Evolutionary conservation across 345 rosid species (phyloP).

Genomic region (Lumnitzera racemosa): DNA sequence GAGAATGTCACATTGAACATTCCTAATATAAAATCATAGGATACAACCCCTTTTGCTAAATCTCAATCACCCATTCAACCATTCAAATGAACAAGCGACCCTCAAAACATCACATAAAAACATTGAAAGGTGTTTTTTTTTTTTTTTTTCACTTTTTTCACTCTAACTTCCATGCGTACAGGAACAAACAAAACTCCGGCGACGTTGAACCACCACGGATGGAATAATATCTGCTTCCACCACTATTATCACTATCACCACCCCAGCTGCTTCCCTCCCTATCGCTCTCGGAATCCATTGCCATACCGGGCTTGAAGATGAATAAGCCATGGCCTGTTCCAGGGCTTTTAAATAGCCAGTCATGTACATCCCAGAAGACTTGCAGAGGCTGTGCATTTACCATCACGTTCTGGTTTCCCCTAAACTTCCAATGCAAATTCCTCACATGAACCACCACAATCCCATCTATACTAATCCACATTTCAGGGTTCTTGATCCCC

Average conservation of each 20-base stretch:
- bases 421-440: conserved; percentile 91
- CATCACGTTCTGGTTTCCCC: conserved; percentile 86
- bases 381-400: conserved; percentile 68
- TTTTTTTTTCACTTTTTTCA: conserved; percentile 19
- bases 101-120: too few species aligned
- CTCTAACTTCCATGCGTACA: conserved; percentile 87
- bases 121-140: conserved; percentile 8
- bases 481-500: conserved; percentile 64
- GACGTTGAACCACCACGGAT: conserved; percentile 26
- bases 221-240: conserved; percentile 55
- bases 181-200: conserved; percentile 71
- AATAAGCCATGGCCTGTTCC: conserved; percentile 71
- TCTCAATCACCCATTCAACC: too few species aligned
- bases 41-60: too few species aligned
- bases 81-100: too few species aligned
- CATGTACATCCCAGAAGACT: conserved; percentile 90
- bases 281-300: conserved; percentile 47
- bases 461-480: conserved; percentile 97
- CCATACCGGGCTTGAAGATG: conserved; percentile 65
- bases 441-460: conserved; percentile 58
- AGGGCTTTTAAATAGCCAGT: conserved; percentile 70
- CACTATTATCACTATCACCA: conserved; percentile 44
- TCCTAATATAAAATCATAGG: too few species aligned
- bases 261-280: conserved; percentile 38
- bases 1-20: too few species aligned